Base-by-base conservation (phyloP, 495 filamentous ascomycete genomes). In the Tuber calosporum region DNA sequence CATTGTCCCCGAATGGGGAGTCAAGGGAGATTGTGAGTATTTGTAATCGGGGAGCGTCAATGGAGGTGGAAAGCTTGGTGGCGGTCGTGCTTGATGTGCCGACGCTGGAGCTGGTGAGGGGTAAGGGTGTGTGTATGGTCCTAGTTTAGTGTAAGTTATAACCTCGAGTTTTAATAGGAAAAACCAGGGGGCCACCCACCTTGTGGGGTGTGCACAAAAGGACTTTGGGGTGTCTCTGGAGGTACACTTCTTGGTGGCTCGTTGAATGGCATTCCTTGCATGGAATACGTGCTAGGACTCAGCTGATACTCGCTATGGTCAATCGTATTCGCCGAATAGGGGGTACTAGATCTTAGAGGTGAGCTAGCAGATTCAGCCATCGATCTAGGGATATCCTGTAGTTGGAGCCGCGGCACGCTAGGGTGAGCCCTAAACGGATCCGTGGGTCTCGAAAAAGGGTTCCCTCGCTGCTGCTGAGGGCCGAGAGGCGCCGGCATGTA, bases 261-360 rank as follows among this genome's bases (percentile, higher is more conserved):
- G 34, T 79, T 76, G 73, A 78, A 79, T 66, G 72, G 74, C 68
- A 81, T 76, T 42, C 77, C 77, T 62, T 79, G 77, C 43, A 82
- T 82, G 4, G 74, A 77, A 70, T 82, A 82, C 43, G 77, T 73
- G 42, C 73, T 71, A 58, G 80, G 77, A 71, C 77, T 79, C 13
- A 82, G 78, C 78, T 84, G 83, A 73, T 85, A 85, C 67, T 82
- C 82, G 37, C 73, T 78, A 76, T 88, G 88, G 68, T 89, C 87
- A 62, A 88, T 84, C 0, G 87, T 84, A 74, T 87, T 86, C 30
- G 85, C 87, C 79, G 88, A 88, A 86, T 88, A 90, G 20, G 87
- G 87, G 83, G 88, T 88, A 76, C 86, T 88, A 68, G 88, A 85
- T 71, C 87, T 84, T 67, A 89, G 80, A 1, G 88, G 88, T 20